phyloP scores from a whole-genome alignment of 2,329 filamentous ascomycete species.

The Colletotrichum euphorbiae region DNA sequence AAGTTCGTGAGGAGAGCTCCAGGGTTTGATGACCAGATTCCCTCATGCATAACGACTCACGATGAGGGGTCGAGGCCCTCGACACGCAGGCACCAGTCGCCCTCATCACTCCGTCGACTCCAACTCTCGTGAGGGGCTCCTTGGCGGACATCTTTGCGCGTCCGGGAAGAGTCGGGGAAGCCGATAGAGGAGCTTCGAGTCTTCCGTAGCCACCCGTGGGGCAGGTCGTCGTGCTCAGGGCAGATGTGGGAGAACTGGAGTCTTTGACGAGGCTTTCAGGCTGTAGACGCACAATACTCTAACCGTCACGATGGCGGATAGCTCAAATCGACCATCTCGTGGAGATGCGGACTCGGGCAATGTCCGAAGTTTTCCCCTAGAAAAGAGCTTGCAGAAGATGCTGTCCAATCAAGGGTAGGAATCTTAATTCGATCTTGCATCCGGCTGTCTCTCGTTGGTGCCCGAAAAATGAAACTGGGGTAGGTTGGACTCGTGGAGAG shows the following conservation, averaged over 20 bases:
- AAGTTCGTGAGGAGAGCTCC: not conserved
- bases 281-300: constrained; percentile 31
- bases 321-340: constrained; percentile 13
- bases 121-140: constrained; percentile 20
- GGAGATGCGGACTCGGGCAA: constrained; percentile 30
- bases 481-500: constrained; percentile 21
- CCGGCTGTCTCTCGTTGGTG: constrained; percentile 33
- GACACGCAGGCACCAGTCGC: constrained; percentile 1
- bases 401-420: constrained; percentile 14
- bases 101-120: not conserved
- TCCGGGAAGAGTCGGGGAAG: constrained; percentile 28
- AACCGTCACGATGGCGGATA: constrained; percentile 15
- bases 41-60: not conserved
- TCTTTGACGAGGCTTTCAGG: constrained; percentile 27
- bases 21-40: not conserved
- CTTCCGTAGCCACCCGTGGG: constrained; percentile 19
- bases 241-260: constrained; percentile 28
- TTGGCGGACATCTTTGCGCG: not conserved
- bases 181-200: constrained; percentile 14
- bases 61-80: constrained; percentile 6
- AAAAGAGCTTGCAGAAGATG: constrained; percentile 6
- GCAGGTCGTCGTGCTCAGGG: constrained; percentile 4
- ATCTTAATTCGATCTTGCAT: constrained; percentile 34
- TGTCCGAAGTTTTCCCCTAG: constrained; percentile 31
- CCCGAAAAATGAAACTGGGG: constrained; percentile 28